Evolutionary conservation across 2,329 filamentous ascomycete genomes (phyloP), one percentile per base, ranked within the genome.

Genomic region (Nectriaceae sp.): DNA sequence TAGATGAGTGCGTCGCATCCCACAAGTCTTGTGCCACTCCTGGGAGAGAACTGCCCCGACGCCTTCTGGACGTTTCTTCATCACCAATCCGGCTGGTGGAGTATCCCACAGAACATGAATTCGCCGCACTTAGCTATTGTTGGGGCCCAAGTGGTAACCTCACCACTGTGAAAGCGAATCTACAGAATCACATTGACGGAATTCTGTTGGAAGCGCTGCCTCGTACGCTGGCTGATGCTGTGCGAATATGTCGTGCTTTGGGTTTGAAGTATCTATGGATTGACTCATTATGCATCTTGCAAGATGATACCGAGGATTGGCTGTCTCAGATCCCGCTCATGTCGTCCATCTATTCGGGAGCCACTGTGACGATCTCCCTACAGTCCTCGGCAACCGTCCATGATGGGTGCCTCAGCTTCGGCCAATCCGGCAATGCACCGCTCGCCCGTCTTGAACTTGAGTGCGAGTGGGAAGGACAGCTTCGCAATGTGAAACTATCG

Each of bases 51-150:
- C 19, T 41, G 11, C 40, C 40, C n/a, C 40, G 40, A 3, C 40
- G 40, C 18, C 22, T 41, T 24, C 40, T 41, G 6, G 40, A 41
- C 3, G 19, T 41, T n/a, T 41, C 40, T 26, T 11, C 11, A 15
- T 41, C 40, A 15, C 8, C 16, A 3, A 41, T 41, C n/a, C 40
- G 40, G 11, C 40, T 41, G 11, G 18, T 41, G 6, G 40, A 41
- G 22, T 26, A 41, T 26, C 40, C 40, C 5, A 18, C 15, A 8
- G 22, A 16, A n/a, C 19, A 21, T 4, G 39, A 49, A 8, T 52
- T 29, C 31, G 46, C 40, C 4, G 46, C 50, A 13, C 42, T 52
- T n/a, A 52, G 50, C 10, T 49, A 52, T 35, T 52, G 46, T 16
- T 52, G 50, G 50, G 50, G 50, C 3, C 24, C 35, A 13, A 35